A percentile compares a stretch with the other conserved stretches of the same genome.
Evolutionary conservation across 1,139 yeast genomes (phyloP).

Genomic region (Pichia sp.): DNA sequence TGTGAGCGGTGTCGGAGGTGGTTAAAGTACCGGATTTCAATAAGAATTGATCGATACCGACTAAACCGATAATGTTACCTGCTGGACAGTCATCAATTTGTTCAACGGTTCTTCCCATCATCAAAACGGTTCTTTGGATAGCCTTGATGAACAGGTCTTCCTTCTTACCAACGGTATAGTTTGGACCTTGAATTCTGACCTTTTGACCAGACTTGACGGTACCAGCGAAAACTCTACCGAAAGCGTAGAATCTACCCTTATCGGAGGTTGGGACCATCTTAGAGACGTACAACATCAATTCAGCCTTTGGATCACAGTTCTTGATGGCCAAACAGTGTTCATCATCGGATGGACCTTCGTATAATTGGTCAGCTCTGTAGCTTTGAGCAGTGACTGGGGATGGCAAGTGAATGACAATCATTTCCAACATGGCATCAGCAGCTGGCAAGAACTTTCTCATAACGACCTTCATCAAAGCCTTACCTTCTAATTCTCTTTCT

Average conservation of each 20-base stretch:
- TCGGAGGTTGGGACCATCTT: conserved; percentile 99
- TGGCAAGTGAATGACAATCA: conserved; percentile 98
- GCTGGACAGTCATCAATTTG: conserved; percentile 99
- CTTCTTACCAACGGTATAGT: conserved; percentile 98
- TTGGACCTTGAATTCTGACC: conserved; percentile 99
- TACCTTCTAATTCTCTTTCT: conserved; percentile 97
- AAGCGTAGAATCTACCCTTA: conserved; percentile 99
- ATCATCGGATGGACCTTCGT: conserved; percentile 99
- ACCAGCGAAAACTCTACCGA: conserved; percentile 99
- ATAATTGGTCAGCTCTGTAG: conserved; percentile 98
- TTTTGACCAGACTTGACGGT: conserved; percentile 98
- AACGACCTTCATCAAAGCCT: conserved; percentile 95
- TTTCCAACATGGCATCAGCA: conserved; percentile 98
- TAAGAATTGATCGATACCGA: conserved; percentile 99
- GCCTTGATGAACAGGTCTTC: conserved; percentile 96
- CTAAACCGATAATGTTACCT: conserved; percentile 99
- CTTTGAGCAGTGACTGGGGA: conserved; percentile 98
- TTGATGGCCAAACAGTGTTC: conserved; percentile 85
- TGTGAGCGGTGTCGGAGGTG: conserved; percentile 95
- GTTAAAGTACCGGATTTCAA: conserved; percentile 99
- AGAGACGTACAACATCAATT: conserved; percentile 98
- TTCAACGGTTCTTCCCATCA: conserved; percentile 99
- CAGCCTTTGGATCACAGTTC: conserved; percentile 98
- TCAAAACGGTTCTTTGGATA: conserved; percentile 97
- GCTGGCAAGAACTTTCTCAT: conserved; percentile 99